Base-by-base conservation (phyloP, 164 flowering plant species). In the Aristolochia contorta region DNA sequence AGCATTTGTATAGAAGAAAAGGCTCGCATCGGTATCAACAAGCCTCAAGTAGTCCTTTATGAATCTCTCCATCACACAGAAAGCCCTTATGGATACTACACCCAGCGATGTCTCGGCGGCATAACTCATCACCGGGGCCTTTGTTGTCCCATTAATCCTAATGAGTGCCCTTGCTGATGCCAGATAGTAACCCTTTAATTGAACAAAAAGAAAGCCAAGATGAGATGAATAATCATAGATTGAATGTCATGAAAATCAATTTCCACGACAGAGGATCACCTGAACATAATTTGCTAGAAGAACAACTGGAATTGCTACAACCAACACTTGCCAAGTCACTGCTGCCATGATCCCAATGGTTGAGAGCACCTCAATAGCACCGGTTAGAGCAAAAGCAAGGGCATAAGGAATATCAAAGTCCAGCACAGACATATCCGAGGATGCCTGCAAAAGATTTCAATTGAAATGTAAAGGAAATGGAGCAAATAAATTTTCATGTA, bases 261-360 rank as follows among this genome's bases (percentile, higher is more conserved):
- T 37, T 37, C 43, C 9, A 37, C 12, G 7, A 37, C 43, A 37
- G 43, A n/a, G 53, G 57, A 27, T 46, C 48, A 91, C 97, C 94
- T 91, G 96, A 61, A 82, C 67, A 72, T 80, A 82, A 33, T 68
- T 66, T 33, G 84, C 33, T 12, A 77, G 79, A 4, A 79, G 55
- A 27, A 79, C 45, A 33, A 80, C 74, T 8, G 79, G 61, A 66
- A 77, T 61, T 22, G 79, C 92, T 27, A 89, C 90, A 57, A 89
- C 56, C 48, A 91, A 82, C 62, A 91, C 89, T 74, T 76, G 84
- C 97, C 97, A 91, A 60, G 96, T 91, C 23, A 91, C 87, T 4
- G 80, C 75, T 30, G 90, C 83, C 89, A 89, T 79, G 19, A 91
- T 65, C 25, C 60, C 65, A 32, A 85, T 70, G 43, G 64, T 74